Evolutionary conservation across 768 basidiomycete species (phyloP).

Genomic region (Lactarius quietus): DNA sequence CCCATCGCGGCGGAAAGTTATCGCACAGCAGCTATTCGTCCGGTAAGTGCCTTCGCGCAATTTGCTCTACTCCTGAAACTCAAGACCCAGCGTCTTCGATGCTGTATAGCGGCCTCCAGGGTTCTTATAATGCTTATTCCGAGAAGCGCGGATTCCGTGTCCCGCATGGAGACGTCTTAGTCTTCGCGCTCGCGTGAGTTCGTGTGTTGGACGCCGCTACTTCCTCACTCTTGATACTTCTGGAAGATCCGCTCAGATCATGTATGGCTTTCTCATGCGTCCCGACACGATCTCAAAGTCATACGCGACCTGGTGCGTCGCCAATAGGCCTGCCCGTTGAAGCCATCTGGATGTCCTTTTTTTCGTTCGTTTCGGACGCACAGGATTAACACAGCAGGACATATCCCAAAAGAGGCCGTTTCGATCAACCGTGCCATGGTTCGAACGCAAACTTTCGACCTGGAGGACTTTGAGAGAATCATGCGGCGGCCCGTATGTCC

Average conservation of each 20-base stretch:
- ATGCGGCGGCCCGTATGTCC: constrained; percentile 13
- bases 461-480: constrained; percentile 9
- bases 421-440: constrained; percentile 18
- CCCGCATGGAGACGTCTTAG: constrained; percentile 78
- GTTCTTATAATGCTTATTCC: constrained; percentile 78
- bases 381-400: constrained; percentile 26
- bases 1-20: constrained; percentile 53
- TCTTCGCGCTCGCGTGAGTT: constrained; percentile 71
- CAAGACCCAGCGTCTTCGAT: neutral
- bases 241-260: constrained; percentile 78
- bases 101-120: constrained; percentile 72
- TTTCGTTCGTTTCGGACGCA: neutral
- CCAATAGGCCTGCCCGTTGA: neutral
- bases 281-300: constrained; percentile 80
- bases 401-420: constrained; percentile 8
- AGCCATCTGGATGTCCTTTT: constrained; percentile 8
- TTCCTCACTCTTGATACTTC: neutral
- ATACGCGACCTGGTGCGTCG: constrained; percentile 67
- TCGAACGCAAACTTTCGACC: constrained; percentile 5
- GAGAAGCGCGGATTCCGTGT: constrained; percentile 61
- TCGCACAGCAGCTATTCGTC: constrained; percentile 88
- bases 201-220: neutral
- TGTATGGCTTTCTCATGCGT: constrained; percentile 71
- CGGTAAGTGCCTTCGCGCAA: constrained; percentile 46
- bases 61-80: neutral